Conservation (phyloP, 2,329 filamentous ascomycete genomes). For the Fusarium denticulatum region DNA sequence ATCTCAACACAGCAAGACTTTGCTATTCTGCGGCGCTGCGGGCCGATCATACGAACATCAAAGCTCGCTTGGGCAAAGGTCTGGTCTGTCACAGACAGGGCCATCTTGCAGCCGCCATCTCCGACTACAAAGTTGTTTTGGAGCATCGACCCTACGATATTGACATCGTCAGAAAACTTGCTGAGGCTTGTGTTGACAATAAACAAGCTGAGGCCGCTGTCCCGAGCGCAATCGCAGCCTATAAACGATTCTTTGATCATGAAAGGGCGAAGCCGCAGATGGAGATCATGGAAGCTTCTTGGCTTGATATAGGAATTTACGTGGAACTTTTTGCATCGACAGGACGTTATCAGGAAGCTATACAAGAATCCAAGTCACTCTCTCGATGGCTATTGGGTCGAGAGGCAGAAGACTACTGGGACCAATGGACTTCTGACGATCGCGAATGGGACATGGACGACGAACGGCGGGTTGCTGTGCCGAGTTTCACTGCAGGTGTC, state of each 20-base stretch:
- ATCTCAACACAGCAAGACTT: slow-evolving; percentile 64
- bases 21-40: slow-evolving; percentile 70
- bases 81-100: slow-evolving; percentile 66
- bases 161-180: slow-evolving; percentile 63
- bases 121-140: slow-evolving; percentile 66
- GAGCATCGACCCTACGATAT: slow-evolving; percentile 64
- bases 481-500: slow-evolving; percentile 66
- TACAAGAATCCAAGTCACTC: slow-evolving; percentile 75
- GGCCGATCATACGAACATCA: slow-evolving; percentile 65
- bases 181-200: slow-evolving; percentile 65
- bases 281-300: slow-evolving; percentile 60
- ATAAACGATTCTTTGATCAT: slow-evolving; percentile 58
- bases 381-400: slow-evolving; percentile 86
- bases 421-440: slow-evolving; percentile 75
- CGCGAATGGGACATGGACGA: slow-evolving; percentile 87
- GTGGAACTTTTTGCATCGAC: slow-evolving; percentile 79
- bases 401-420: slow-evolving; percentile 79
- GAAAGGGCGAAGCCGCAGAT: slow-evolving; percentile 48
- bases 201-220: slow-evolving; percentile 54
- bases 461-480: slow-evolving; percentile 70
- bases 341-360: slow-evolving; percentile 70
- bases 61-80: slow-evolving; percentile 68
- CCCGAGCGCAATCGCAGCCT: slow-evolving; percentile 58
- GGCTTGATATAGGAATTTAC: slow-evolving; percentile 88
- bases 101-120: slow-evolving; percentile 62